Base-by-base conservation (phyloP, 345 rosid genomes). In the Lumnitzera littorea region DNA sequence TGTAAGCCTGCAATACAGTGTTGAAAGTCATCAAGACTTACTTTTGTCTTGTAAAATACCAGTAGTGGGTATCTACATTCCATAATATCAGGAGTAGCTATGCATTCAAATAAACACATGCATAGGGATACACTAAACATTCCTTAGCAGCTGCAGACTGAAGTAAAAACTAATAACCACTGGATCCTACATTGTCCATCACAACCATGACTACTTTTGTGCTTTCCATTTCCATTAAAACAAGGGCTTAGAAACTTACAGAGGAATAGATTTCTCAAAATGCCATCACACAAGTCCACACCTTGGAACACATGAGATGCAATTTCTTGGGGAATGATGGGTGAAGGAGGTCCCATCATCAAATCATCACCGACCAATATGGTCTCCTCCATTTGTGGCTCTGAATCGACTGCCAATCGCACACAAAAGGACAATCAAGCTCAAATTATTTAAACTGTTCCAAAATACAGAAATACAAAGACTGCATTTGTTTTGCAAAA, bases 381-480 rank as follows among this genome's bases (percentile, higher is more conserved):
- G 36, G 95, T 90, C 79, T 94, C 97, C 84, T 90, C 99, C 95
- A 94, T 90, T 11, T 74, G 79, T 49, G 97, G 95, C 57, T 94
- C 86, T 47, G 99, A 73, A 85, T 90, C 97, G 27, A 90, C 99
- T 94, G 76, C 43, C 43, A 36, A 70, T 71, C 56, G 20, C 61
- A 20, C 20, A 71, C 17, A 68, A 50, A 50, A 55, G 29, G 47
- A 75, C 20, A 20, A 20, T 20, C 20, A 20, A 20, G 20, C 20
- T 20, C 20, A 20, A 20, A 20, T 20, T 20, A 20, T 20, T 20
- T 20, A 20, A 20, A 20, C 20, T 20, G 20, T 20, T 20, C 20
- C 20, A 20, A 20, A 20, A 20, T 20, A 20, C 20, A 20, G 20
- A 20, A 20, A 20, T 20, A 20, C 20, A 20, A 20, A 20, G 20